Percentiles rank a stretch among this genome's conserved stretches.
Conservation (phyloP, 1,139 yeast species). For the Taphrina communis region DNA sequence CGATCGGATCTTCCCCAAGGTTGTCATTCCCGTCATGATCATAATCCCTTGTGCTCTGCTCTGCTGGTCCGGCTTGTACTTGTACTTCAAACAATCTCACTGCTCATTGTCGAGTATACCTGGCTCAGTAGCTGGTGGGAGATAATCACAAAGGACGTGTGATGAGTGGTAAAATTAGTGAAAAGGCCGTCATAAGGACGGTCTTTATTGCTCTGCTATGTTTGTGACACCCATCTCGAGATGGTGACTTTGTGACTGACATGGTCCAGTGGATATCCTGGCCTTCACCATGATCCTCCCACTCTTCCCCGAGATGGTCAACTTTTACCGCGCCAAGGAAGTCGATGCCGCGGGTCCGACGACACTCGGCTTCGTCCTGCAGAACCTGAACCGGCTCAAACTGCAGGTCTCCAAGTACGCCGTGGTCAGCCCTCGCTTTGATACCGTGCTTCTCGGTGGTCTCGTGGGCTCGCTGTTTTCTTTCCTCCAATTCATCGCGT, state of each 20-base stretch:
- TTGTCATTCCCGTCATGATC: neutral
- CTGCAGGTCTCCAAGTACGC: constrained; percentile 29
- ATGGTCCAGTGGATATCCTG: constrained; percentile 27
- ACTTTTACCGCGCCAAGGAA: constrained; percentile 36
- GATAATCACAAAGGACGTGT: neutral
- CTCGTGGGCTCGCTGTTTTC: constrained; percentile 41
- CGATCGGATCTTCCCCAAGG: neutral
- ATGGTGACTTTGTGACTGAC: neutral
- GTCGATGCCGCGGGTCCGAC: constrained; percentile 26
- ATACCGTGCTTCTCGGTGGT: constrained; percentile 40
- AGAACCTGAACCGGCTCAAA: constrained; percentile 34
- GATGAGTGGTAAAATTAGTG: constrained; percentile 15
- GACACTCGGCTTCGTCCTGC: constrained; percentile 29
- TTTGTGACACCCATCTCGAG: constrained; percentile 6
- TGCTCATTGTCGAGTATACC: too few species aligned
- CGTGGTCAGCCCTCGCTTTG: constrained; percentile 35
- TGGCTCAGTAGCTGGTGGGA: too few species aligned
- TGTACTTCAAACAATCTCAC: neutral
- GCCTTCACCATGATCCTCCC: constrained; percentile 42
- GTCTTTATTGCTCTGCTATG: constrained; percentile 36
- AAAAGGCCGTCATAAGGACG: constrained; percentile 37
- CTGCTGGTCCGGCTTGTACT: neutral
- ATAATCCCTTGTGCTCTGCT: neutral
- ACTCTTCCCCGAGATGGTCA: constrained; percentile 40
- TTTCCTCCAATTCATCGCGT: constrained; percentile 38